Percentiles rank a stretch among this genome's conserved stretches.
Evolutionary conservation across 2,329 filamentous ascomycete genomes (phyloP).

Genomic region (Trichoderma arundinaceum): DNA sequence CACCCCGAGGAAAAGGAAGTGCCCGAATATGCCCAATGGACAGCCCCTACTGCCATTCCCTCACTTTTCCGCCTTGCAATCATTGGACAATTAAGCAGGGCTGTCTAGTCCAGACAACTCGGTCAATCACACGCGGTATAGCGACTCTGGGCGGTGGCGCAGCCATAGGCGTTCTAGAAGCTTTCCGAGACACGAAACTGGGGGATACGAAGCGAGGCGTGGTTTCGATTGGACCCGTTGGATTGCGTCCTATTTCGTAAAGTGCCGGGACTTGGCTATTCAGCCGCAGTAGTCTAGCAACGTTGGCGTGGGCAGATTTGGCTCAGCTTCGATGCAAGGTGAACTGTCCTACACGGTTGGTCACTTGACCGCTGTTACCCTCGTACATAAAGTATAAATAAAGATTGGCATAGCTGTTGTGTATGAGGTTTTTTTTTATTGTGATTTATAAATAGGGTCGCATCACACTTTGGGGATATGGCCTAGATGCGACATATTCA

Average conservation of each 20-base stretch:
- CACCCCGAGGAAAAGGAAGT: neutral
- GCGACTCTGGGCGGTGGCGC: conserved; percentile 16
- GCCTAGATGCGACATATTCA: neutral
- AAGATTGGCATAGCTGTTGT: neutral
- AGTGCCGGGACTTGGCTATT: conserved; percentile 6
- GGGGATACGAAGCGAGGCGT: neutral
- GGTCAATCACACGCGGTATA: conserved; percentile 5
- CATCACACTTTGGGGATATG: neutral
- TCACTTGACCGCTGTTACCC: conserved; percentile 13
- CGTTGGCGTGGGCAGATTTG: conserved; percentile 18
- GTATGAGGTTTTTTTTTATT: neutral
- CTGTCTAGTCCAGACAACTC: conserved; percentile 8
- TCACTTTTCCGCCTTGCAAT: conserved; percentile 12
- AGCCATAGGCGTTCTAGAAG: conserved; percentile 19
- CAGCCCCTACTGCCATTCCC: neutral
- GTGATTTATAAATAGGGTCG: neutral
- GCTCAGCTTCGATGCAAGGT: conserved; percentile 15
- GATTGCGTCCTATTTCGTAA: neutral
- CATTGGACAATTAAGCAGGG: conserved; percentile 19
- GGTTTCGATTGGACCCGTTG: neutral
- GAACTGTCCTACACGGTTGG: conserved; percentile 7
- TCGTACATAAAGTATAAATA: conserved; percentile 5
- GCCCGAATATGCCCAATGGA: conserved; percentile 1
- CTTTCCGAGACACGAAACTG: neutral
- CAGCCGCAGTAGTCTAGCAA: conserved; percentile 16